A percentile compares a stretch with the other conserved stretches of the same genome.
Conservation (phyloP, 192 early-diverging fungal genomes). For the Thoreauomyces humboldtii region DNA sequence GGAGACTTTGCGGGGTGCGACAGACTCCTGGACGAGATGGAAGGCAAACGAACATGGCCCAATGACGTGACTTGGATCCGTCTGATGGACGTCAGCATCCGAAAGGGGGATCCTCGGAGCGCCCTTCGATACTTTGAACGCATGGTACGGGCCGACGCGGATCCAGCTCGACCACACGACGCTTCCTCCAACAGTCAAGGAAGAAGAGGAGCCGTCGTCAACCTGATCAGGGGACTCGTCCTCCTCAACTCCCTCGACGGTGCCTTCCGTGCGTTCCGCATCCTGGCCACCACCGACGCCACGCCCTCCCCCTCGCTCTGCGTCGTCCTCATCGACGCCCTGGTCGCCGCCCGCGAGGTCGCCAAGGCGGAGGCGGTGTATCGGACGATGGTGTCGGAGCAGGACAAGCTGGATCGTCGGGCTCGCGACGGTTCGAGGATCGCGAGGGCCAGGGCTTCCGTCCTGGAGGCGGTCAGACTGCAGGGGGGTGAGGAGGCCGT, state of each 20-base stretch:
- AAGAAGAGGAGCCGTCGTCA: neutral
- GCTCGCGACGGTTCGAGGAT: no score
- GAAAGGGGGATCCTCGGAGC: neutral
- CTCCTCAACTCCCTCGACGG: neutral
- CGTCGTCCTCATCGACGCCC: neutral
- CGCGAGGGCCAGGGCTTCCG: no score
- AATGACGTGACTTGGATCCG: constrained; percentile 3
- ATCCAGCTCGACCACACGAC: neutral
- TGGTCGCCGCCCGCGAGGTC: neutral
- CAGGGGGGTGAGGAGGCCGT: no score
- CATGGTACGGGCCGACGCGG: neutral
- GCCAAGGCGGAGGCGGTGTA: neutral
- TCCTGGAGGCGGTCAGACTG: no score
- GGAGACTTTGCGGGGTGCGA: constrained; percentile 6
- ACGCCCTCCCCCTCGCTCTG: neutral
- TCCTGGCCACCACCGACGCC: neutral
- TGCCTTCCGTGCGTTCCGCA: neutral
- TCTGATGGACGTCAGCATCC: neutral
- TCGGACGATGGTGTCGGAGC: neutral
- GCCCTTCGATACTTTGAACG: neutral
- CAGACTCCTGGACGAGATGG: constrained; percentile 1
- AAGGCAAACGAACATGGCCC: neutral
- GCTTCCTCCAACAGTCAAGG: neutral
- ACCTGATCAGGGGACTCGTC: neutral
- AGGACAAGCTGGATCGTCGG: no score